Percentiles rank a stretch among this genome's conserved stretches.
Conservation (phyloP, 1,284 basidiomycete genomes). For the Kwoniella shivajii region DNA sequence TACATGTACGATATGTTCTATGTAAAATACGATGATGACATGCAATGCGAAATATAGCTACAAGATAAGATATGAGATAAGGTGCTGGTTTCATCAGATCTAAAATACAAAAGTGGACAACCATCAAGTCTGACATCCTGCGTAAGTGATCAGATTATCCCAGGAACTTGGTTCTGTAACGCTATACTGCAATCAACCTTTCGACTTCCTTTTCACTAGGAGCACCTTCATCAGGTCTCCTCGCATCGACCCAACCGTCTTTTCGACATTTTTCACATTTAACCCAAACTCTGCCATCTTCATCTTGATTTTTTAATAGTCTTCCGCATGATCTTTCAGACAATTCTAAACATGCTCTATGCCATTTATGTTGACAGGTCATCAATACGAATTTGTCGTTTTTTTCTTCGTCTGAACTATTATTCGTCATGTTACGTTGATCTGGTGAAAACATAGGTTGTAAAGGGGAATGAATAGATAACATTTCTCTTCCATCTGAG, state of each 20-base stretch:
- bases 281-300: constrained; percentile 38
- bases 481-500: constrained; percentile 34
- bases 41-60: too few species aligned
- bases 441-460: constrained; percentile 15
- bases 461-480: constrained; percentile 33
- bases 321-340: constrained; percentile 36
- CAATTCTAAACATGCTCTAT: constrained; percentile 39
- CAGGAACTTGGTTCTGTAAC: too few species aligned
- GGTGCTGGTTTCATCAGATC: too few species aligned
- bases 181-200: neutral
- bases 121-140: too few species aligned
- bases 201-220: constrained; percentile 10
- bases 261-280: constrained; percentile 45
- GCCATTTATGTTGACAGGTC: constrained; percentile 44
- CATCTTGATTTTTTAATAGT: constrained; percentile 5
- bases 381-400: constrained; percentile 27
- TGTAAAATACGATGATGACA: neutral
- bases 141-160: too few species aligned
- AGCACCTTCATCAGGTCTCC: neutral
- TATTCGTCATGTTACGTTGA: neutral
- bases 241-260: constrained; percentile 34
- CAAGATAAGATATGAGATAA: too few species aligned
- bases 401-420: neutral
- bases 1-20: too few species aligned
- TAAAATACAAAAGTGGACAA: too few species aligned